These are phyloP conservation scores for Piromyces finnis DNA, from an alignment of 192 early-diverging fungal genomes.

Conservation along the genomic window DNA sequence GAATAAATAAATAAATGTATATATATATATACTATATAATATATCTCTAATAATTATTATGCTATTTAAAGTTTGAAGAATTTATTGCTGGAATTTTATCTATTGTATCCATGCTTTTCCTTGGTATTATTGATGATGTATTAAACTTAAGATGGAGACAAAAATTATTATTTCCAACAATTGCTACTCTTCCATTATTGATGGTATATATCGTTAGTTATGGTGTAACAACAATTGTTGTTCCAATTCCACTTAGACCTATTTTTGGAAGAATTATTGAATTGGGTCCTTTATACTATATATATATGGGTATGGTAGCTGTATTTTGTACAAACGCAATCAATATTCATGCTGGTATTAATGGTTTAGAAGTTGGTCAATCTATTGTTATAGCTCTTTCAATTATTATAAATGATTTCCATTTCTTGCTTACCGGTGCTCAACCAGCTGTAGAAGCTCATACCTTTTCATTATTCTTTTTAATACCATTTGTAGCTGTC, in stretches of 20 bases:
- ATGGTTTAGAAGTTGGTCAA: constrained; percentile 91
- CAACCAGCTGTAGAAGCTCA: constrained; percentile 48
- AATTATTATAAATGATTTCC: constrained; percentile 48
- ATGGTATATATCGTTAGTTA: constrained; percentile 85
- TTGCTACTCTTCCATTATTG: constrained; percentile 82
- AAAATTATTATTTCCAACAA: constrained; percentile 81
- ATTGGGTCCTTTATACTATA: constrained; percentile 81
- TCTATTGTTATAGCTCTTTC: constrained; percentile 80
- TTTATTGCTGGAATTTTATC: constrained; percentile 76
- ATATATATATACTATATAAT: neutral
- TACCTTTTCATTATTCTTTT: constrained; percentile 71
- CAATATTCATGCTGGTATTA: constrained; percentile 95
- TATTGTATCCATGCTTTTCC: constrained; percentile 87
- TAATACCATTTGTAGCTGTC: constrained; percentile 83
- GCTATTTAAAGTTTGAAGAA: constrained; percentile 54
- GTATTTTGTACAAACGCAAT: constrained; percentile 96
- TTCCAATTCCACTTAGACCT: constrained; percentile 65
- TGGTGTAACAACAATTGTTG: constrained; percentile 68
- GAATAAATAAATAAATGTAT: neutral
- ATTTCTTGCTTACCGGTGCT: constrained; percentile 34
- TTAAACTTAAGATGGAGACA: constrained; percentile 89
- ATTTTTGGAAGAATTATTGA: constrained; percentile 56
- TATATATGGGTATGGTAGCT: constrained; percentile 70
- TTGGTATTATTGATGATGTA: constrained; percentile 97
- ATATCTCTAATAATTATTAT: too few species aligned